Evolutionary conservation across 2,329 filamentous ascomycete species (phyloP).

Genomic region (Colletotrichum cuscutae): DNA sequence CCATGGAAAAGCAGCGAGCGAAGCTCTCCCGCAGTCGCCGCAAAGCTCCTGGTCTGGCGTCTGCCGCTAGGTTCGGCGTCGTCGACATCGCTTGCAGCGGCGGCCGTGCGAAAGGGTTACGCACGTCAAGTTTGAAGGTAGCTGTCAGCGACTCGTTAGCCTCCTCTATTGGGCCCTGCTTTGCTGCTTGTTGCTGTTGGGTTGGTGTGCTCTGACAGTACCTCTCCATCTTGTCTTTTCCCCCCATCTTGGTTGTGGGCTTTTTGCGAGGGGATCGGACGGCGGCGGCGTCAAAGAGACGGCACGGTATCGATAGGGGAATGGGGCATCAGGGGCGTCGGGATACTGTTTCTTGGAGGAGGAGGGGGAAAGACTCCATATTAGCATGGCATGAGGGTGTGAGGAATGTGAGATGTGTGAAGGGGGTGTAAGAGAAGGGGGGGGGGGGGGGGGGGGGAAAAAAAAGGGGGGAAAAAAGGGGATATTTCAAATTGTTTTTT

Average conservation of each 20-base stretch:
- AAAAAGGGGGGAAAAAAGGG: no score
- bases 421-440: background rate
- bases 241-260: background rate
- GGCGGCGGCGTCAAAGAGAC: conserved; percentile 20
- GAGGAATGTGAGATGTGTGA: conserved; percentile 1
- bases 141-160: conserved; percentile 16
- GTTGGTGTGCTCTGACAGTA: conserved; percentile 11
- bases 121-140: conserved; percentile 22
- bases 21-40: conserved; percentile 26
- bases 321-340: conserved; percentile 19
- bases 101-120: conserved; percentile 26
- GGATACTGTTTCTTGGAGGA: conserved; percentile 18
- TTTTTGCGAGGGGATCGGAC: conserved; percentile 7
- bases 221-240: background rate
- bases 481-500: no score
- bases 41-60: conserved; percentile 1
- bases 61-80: conserved; percentile 23
- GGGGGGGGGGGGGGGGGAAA: background rate
- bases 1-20: conserved; percentile 7
- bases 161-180: background rate
- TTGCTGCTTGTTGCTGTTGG: background rate
- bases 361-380: conserved; percentile 17
- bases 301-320: conserved; percentile 23
- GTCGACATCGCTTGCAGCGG: conserved; percentile 31
- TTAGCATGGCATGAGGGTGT: conserved; percentile 21